Conservation (phyloP, 2,329 filamentous ascomycete species). For the Aspergillus texensis region DNA sequence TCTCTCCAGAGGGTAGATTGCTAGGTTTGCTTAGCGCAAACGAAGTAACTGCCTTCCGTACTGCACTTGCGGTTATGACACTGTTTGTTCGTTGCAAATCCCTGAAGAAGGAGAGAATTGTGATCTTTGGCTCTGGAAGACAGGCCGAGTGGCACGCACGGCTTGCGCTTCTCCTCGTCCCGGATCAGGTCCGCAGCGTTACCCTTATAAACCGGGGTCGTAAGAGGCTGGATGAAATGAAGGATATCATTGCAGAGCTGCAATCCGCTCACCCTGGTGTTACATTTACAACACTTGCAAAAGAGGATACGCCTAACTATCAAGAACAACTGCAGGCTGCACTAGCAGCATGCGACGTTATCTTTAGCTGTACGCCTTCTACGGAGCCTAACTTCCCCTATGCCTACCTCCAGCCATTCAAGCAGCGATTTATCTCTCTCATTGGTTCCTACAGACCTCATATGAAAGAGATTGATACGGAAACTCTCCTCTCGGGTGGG, state of each 20-base stretch:
- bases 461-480: constrained; percentile 54
- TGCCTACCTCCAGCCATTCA: constrained; percentile 39
- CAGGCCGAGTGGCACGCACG: constrained; percentile 56
- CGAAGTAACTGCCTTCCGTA: constrained; percentile 78
- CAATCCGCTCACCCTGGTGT: constrained; percentile 40
- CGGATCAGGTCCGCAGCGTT: constrained; percentile 58
- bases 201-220: constrained; percentile 74
- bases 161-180: constrained; percentile 52
- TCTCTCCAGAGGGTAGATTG: constrained; percentile 63
- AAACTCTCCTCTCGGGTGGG: constrained; percentile 56
- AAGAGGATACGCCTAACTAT: constrained; percentile 64
- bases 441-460: constrained; percentile 60
- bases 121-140: constrained; percentile 54
- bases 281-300: constrained; percentile 45
- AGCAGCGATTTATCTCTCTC: constrained; percentile 51
- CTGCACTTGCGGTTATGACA: constrained; percentile 70
- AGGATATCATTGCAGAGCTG: constrained; percentile 34
- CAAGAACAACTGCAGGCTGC: constrained; percentile 29
- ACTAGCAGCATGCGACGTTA: constrained; percentile 42
- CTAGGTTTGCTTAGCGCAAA: constrained; percentile 72
- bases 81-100: constrained; percentile 55
- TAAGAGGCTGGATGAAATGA: constrained; percentile 59
- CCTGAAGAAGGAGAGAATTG: constrained; percentile 35
- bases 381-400: constrained; percentile 47
- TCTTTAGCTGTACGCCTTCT: constrained; percentile 56